phyloP scores from a whole-genome alignment of 345 rosid species.

The Ceriops decandra region DNA sequence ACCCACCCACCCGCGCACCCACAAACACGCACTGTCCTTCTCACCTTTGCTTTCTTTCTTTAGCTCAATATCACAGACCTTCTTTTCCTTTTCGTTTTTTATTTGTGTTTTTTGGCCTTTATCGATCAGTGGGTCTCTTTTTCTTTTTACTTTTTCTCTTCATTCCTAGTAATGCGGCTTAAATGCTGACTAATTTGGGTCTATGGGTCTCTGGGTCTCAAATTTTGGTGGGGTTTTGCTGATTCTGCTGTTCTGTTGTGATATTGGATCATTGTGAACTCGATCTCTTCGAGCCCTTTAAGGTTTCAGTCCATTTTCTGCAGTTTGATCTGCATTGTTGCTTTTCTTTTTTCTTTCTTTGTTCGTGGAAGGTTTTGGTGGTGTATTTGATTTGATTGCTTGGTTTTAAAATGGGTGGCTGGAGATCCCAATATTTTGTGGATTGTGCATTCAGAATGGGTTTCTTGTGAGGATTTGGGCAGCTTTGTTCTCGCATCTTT shows the following conservation, averaged over 20 bases:
- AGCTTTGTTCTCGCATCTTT: conserved; percentile 12
- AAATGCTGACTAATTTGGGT: conserved; percentile 21
- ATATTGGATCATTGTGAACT: conserved; percentile 19
- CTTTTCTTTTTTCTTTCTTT: background rate
- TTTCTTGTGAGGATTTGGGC: conserved; percentile 17
- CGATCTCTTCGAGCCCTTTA: conserved; percentile 10
- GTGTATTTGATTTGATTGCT: conserved; percentile 7
- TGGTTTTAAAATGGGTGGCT: conserved; percentile 1
- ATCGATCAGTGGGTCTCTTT: background rate
- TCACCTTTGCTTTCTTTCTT: background rate
- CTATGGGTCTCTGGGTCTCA: conserved; percentile 18
- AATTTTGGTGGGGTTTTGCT: conserved; percentile 10
- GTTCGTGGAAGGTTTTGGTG: background rate
- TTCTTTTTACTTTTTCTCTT: background rate
- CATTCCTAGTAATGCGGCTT: conserved; percentile 19
- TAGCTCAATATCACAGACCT: background rate
- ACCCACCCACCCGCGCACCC: background rate
- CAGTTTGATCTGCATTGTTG: conserved; percentile 12
- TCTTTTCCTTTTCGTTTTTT: background rate
- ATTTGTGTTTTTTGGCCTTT: background rate
- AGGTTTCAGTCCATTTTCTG: conserved; percentile 15
- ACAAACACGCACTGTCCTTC: background rate
- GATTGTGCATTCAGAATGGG: conserved; percentile 7
- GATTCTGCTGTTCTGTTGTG: conserved; percentile 5
- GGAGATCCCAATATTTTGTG: conserved; percentile 17